phyloP scores from a whole-genome alignment of 768 basidiomycete species.

The Calocera viscosa region DNA sequence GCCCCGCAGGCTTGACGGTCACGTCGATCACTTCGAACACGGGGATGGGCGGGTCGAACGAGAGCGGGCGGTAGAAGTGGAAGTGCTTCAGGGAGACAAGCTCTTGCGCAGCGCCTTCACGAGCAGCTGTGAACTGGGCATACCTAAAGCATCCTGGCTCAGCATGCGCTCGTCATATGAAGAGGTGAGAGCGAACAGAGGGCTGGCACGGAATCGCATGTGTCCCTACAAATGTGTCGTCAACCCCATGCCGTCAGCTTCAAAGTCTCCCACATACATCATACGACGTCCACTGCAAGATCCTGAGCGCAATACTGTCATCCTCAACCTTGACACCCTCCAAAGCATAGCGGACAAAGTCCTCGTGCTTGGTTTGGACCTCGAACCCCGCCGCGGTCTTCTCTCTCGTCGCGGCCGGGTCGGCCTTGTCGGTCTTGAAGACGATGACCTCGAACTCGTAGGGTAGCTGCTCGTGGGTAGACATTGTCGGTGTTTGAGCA shows the following conservation, averaged over 20 bases:
- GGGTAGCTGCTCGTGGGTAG: not conserved
- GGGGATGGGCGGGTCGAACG: not conserved
- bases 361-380: not conserved
- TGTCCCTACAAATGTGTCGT: not conserved
- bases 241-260: not conserved
- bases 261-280: not conserved
- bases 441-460: not conserved
- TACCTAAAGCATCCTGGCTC: not conserved
- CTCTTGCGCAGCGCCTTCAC: not conserved
- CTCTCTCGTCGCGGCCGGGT: not conserved
- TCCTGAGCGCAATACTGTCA: not conserved
- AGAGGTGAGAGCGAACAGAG: not conserved
- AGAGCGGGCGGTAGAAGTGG: not conserved
- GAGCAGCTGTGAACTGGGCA: not conserved
- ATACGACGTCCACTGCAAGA: slow-evolving; percentile 4
- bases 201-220: not conserved
- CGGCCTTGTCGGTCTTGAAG: slow-evolving; percentile 2
- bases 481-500: not conserved
- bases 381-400: not conserved
- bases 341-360: not conserved
- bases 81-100: not conserved
- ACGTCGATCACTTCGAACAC: not conserved
- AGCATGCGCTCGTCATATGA: not conserved
- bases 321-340: not conserved
- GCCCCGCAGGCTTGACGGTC: not conserved